These are phyloP conservation scores for Teratosphaeria zuluensis DNA, from an alignment of 2,329 filamentous ascomycete species.

Conservation along the genomic window DNA sequence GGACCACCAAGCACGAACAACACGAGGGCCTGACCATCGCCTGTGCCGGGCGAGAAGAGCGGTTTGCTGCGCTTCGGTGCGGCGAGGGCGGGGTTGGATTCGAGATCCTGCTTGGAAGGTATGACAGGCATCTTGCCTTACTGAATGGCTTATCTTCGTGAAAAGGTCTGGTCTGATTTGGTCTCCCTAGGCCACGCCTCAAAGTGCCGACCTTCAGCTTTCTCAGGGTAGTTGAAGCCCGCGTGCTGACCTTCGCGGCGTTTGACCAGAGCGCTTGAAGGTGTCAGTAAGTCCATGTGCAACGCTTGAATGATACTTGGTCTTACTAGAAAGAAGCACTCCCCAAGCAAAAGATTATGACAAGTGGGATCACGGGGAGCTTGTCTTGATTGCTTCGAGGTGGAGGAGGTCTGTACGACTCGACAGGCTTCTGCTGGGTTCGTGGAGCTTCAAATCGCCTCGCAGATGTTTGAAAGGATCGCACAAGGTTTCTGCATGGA, in stretches of 20 bases:
- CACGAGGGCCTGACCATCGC: constrained; percentile 62
- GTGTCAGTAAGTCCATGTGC: neutral
- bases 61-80: constrained; percentile 51
- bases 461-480: neutral
- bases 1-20: constrained; percentile 94
- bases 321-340: constrained; percentile 34
- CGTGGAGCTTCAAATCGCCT: constrained; percentile 4
- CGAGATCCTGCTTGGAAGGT: constrained; percentile 12
- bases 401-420: neutral
- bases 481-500: neutral
- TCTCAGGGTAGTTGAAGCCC: constrained; percentile 21
- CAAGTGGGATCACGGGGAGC: constrained; percentile 37
- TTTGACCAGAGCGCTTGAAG: constrained; percentile 29
- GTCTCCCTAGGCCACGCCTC: constrained; percentile 20
- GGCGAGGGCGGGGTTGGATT: constrained; percentile 28
- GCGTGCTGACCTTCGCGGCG: constrained; percentile 30
- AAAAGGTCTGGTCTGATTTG: constrained; percentile 6
- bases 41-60: constrained; percentile 54
- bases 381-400: constrained; percentile 10
- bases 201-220: constrained; percentile 19
- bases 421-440: constrained; percentile 4
- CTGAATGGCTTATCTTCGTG: constrained; percentile 4
- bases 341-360: constrained; percentile 38
- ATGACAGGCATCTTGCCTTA: constrained; percentile 29
- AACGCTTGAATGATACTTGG: neutral